These are phyloP conservation scores for Suillus occidentalis DNA, from an alignment of 768 basidiomycete genomes.

Conservation along the genomic window DNA sequence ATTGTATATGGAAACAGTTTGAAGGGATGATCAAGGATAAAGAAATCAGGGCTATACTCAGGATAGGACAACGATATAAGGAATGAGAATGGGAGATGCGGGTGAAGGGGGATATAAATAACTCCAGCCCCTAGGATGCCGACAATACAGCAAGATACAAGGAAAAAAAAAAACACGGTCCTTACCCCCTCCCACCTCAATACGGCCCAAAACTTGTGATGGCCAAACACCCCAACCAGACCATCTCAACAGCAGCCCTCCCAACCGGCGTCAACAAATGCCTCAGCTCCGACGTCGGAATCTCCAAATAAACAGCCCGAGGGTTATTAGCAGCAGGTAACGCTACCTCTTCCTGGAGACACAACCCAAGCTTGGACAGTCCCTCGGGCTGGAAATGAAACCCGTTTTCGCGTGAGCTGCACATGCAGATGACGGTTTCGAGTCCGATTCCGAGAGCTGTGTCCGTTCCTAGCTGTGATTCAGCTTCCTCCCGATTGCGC, in stretches of 20 bases:
- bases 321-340: conserved; percentile 7
- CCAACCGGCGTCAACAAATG: conserved; percentile 46
- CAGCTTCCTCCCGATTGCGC: not conserved
- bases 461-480: not conserved
- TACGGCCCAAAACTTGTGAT: conserved; percentile 41
- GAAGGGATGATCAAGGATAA: not conserved
- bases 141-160: not conserved
- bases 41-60: not conserved
- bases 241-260: conserved; percentile 51
- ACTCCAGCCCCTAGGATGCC: not conserved
- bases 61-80: not conserved
- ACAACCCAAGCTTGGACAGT: conserved; percentile 72
- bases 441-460: conserved; percentile 8
- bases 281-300: conserved; percentile 42
- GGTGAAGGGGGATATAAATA: not conserved
- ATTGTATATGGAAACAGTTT: conserved; percentile 5
- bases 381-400: conserved; percentile 84
- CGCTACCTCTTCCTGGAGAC: conserved; percentile 31
- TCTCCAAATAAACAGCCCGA: conserved; percentile 26
- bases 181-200: conserved; percentile 1
- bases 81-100: not conserved
- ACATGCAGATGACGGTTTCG: conserved; percentile 56
- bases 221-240: conserved; percentile 55
- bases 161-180: conserved; percentile 7
- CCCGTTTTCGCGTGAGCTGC: conserved; percentile 60